Evolutionary conservation across 192 early-diverging fungal species (phyloP), one percentile per base, ranked within the genome.

Genomic region (Gonapodya sp.): DNA sequence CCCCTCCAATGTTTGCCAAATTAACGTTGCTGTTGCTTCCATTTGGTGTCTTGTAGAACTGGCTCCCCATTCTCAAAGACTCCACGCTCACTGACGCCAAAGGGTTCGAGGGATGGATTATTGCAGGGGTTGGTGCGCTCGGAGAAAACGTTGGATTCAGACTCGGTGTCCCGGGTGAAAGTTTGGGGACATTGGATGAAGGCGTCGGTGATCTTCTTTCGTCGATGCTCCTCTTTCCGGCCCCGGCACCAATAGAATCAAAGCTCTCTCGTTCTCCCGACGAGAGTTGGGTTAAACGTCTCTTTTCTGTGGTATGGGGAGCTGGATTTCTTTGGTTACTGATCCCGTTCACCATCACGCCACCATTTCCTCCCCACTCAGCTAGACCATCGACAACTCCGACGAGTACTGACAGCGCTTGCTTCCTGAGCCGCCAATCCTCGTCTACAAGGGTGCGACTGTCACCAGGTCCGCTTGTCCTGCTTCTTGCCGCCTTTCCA

Each of bases 321-420:
- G 46, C 24, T 24, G 24, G 8, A 64, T 24, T 24, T 24, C 24
- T 64, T 24, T 64, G 46, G 24, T 24, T 24, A 24, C 8, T 64
- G 24, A 31, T 73, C 18, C 33, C 24, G 16, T 1, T 64, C 64
- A 36, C 24, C 36, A 31, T 0, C 0, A 30, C 32, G 31, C 31
- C 79, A 31, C 24, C 34, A 14, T 35, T 35, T 74, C 35, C 73
- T 0, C 74, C 83, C 90, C 90, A 91, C 30, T 86, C 85, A 18
- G 87, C 89, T 35, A 91, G 80, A 31, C 86, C 87, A 8, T 85
- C 81, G 2, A 88, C 85, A 30, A 91, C 46, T 8, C 88, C 88
- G n/a, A 85, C 86, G 16, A 91, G 81, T 72, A 86, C 85, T 36
- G 81, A 81, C 31, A 88, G 80, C 36, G 85, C 87, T 16, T 83